Evolutionary conservation across 2,329 filamentous ascomycete genomes (phyloP).

Genomic region (Ophiocordyceps camponoti-floridani): DNA sequence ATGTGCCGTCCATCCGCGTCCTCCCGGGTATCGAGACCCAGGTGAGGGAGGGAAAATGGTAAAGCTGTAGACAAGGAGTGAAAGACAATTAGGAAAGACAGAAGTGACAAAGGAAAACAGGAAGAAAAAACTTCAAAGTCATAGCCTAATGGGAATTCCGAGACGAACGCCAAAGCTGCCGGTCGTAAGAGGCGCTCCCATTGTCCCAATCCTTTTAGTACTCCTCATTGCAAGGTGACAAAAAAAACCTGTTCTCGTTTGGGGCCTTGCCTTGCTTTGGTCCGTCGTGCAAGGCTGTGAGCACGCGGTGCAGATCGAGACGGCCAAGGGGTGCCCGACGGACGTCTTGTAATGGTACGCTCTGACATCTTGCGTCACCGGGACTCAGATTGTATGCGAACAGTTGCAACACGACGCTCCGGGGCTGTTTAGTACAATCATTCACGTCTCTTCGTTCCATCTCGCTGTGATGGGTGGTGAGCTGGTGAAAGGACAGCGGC

Average conservation of each 20-base stretch:
- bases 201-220: constrained; percentile 2
- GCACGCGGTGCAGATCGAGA: too few relatives aligned
- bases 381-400: not conserved
- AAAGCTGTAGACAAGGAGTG: not conserved
- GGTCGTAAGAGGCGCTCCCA: not conserved
- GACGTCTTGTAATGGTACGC: constrained; percentile 2
- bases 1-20: not conserved
- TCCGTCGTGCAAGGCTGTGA: too few relatives aligned
- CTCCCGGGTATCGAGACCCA: not conserved
- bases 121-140: not conserved
- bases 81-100: too few relatives aligned
- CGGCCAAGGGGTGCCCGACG: too few relatives aligned
- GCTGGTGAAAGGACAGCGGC: constrained; percentile 1
- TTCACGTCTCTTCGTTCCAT: constrained; percentile 2
- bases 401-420: not conserved
- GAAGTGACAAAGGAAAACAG: not conserved
- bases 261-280: not conserved
- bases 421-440: not conserved
- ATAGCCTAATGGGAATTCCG: not conserved
- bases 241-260: not conserved
- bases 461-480: not conserved
- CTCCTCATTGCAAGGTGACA: constrained; percentile 2
- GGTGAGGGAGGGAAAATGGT: not conserved
- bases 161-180: constrained; percentile 1
- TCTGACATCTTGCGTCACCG: not conserved